Percentiles rank a stretch among this genome's conserved stretches.
phyloP scores from a whole-genome alignment of 495 filamentous ascomycete species.

The Neurospora discreta region DNA sequence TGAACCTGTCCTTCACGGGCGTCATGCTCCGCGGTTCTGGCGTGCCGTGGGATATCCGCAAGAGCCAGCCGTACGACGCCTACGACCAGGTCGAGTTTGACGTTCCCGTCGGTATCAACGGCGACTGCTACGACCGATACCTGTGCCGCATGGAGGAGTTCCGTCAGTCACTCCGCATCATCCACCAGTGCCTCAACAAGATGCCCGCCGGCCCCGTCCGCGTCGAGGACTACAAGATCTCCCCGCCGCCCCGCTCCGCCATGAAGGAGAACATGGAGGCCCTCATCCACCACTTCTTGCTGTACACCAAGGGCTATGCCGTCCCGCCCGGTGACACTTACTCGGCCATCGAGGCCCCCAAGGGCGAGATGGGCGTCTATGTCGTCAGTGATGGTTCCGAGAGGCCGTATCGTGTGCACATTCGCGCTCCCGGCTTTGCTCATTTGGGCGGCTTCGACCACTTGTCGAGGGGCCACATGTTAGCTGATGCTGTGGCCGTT shows the following conservation, averaged over 20 bases:
- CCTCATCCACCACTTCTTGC: constrained; percentile 96
- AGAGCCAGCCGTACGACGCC: constrained; percentile 91
- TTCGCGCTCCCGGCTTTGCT: constrained; percentile 92
- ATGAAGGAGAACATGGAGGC: constrained; percentile 99
- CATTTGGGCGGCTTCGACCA: constrained; percentile 94
- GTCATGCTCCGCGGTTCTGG: constrained; percentile 97
- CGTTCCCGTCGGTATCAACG: constrained; percentile 90
- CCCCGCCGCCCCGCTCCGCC: constrained; percentile 87
- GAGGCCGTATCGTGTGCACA: constrained; percentile 94
- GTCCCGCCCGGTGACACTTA: constrained; percentile 99
- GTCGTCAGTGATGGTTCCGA: constrained; percentile 95
- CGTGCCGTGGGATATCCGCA: constrained; percentile 96
- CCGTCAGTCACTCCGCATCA: constrained; percentile 92
- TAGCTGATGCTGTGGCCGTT: constrained; percentile 94
- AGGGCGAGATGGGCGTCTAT: constrained; percentile 99
- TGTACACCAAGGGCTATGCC: constrained; percentile 95
- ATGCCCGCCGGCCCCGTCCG: constrained; percentile 91
- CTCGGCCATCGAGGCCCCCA: constrained; percentile 92
- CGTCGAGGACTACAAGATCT: constrained; percentile 98
- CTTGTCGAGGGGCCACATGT: constrained; percentile 76
- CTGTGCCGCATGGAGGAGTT: constrained; percentile 99
- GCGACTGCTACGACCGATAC: constrained; percentile 98
- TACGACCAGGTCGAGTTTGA: constrained; percentile 98
- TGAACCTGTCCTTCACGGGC: constrained; percentile 92
- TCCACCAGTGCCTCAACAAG: constrained; percentile 97